Base-by-base conservation (phyloP, 179 eudicot species). In the Dionaea muscipula region DNA sequence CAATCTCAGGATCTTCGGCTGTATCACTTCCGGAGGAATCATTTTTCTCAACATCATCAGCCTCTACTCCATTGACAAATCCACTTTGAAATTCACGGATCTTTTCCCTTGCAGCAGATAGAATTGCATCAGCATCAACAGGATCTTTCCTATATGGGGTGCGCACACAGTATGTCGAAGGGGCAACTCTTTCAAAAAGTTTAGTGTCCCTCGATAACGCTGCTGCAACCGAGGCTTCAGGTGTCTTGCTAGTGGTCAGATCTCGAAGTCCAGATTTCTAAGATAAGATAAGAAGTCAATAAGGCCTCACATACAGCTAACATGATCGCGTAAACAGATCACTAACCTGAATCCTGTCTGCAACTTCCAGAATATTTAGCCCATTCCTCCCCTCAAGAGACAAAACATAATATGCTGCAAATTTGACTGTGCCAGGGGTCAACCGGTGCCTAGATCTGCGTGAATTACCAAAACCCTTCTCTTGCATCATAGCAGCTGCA, bases 401-500 rank as follows among this genome's bases (percentile, higher is more conserved):
- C 36, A 89, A 78, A 63, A 85, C 84, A 66, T 89, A 81, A 78
- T 75, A 89, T 21, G 94, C 97, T 18, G 97, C 97, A 71, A 69
- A 89, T 70, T 89, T 89, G n/a, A 89, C 95, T 7, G 97, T 89
- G 67, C 95, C 97, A 54, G 97, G 97, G 8, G 95, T 89, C 81
- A 89, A 65, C 16, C 97, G 78, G 72, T 89, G 97, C 72, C 90
- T 83, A 22, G 97, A 86, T 74, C 74, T 86, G 55, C 89, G 82
- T 16, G 80, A 80, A 60, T 81, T 83, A 43, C 86, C 69, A 53
- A 74, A 76, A 40, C 95, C 97, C 69, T 81, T 79, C 68, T 81
- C 85, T 62, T 83, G 80, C 97, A 89, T 83, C 18, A 70, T 78
- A 49, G 97, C 75, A 75, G 78, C 76, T 57, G 97, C 97, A 63